Conservation (phyloP, 202 grass and related monocot species). For the Schoenoplectus triqueter region DNA sequence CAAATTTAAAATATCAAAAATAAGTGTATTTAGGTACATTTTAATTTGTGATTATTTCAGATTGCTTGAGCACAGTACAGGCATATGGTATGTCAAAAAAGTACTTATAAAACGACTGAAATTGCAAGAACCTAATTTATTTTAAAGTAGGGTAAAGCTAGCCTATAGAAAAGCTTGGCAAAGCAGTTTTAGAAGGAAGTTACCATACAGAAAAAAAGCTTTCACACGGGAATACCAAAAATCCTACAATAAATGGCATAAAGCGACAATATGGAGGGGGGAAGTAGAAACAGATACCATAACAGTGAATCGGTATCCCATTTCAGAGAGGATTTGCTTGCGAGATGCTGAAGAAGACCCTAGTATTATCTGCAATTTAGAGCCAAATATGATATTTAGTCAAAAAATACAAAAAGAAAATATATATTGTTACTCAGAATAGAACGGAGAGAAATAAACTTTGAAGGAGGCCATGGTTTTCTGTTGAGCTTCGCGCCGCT, state of each 20-base stretch:
- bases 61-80: not conserved
- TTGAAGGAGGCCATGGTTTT: conserved; percentile 39
- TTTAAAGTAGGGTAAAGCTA: too few relatives aligned
- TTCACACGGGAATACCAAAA: not conserved
- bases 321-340: conserved; percentile 87
- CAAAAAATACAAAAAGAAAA: not conserved
- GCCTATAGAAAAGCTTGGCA: too few relatives aligned
- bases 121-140: not conserved
- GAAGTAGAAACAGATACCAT: conserved; percentile 40
- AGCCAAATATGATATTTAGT: not conserved
- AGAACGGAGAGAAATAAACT: conserved; percentile 20
- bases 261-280: not conserved
- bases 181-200: not conserved
- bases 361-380: conserved; percentile 69
- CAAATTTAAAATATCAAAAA: not conserved
- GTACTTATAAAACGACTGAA: not conserved
- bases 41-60: not conserved
- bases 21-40: not conserved
- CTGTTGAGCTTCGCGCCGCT: not conserved
- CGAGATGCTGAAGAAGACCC: conserved; percentile 88
- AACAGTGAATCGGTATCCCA: conserved; percentile 90
- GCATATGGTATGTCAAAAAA: not conserved
- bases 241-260: conserved; percentile 13
- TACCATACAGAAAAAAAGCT: not conserved
- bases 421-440: not conserved